A percentile compares a stretch with the other conserved stretches of the same genome.
These are phyloP conservation scores for Sporisorium iseilematis-ciliati DNA, from an alignment of 1,284 basidiomycete genomes.

Conservation along the genomic window DNA sequence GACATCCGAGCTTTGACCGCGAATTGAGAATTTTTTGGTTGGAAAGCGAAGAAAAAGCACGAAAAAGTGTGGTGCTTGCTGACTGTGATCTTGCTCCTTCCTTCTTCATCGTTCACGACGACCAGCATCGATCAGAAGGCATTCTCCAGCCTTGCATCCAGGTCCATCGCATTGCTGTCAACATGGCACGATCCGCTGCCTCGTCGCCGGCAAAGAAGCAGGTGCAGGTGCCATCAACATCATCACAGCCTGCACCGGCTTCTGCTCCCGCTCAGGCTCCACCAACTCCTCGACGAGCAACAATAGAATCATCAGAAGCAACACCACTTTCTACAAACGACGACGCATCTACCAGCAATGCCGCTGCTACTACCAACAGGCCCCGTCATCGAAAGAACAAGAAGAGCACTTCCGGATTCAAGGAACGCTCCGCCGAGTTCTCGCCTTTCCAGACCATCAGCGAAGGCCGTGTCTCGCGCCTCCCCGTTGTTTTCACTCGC, in stretches of 20 bases:
- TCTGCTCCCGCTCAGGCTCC: constrained; percentile 9
- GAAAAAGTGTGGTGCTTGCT: background rate
- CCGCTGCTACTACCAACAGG: constrained; percentile 9
- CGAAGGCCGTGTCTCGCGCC: constrained; percentile 42
- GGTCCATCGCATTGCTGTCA: background rate
- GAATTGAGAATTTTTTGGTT: constrained; percentile 31
- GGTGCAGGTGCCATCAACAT: constrained; percentile 12
- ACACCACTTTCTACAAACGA: background rate
- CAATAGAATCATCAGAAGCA: constrained; percentile 10
- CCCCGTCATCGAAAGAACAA: constrained; percentile 29
- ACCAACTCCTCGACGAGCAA: constrained; percentile 5
- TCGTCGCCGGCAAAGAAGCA: constrained; percentile 34
- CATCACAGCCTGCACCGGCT: constrained; percentile 8
- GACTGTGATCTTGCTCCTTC: background rate
- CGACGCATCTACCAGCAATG: constrained; percentile 26
- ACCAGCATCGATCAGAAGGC: constrained; percentile 3
- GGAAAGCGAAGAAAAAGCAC: constrained; percentile 1
- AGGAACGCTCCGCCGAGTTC: constrained; percentile 29
- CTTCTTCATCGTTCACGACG: constrained; percentile 7
- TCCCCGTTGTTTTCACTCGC: constrained; percentile 50
- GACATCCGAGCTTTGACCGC: constrained; percentile 21
- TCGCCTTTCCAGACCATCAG: constrained; percentile 46
- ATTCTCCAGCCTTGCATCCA: background rate
- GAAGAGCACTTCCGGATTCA: constrained; percentile 20
- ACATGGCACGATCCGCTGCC: constrained; percentile 29